phyloP scores from a whole-genome alignment of 805 yeast species.

The Blastobotrys chiropterorum region DNA sequence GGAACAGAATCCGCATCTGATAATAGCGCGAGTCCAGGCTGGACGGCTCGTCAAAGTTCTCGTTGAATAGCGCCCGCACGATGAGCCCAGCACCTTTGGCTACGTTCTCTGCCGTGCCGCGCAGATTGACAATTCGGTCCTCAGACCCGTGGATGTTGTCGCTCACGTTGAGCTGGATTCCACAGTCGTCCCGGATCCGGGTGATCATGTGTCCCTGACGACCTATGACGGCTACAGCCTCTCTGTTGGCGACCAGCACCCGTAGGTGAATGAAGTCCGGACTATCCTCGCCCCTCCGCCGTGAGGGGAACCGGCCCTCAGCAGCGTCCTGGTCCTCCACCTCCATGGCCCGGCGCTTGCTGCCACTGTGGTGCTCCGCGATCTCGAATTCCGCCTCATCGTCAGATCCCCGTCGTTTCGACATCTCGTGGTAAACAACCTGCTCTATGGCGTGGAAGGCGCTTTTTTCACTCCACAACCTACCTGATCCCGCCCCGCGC shows the following conservation, averaged over 20 bases:
- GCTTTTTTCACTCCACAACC: background rate
- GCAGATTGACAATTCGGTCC: slow-evolving; percentile 66
- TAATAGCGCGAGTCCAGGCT: slow-evolving; percentile 47
- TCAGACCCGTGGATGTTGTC: slow-evolving; percentile 67
- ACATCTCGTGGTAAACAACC: background rate
- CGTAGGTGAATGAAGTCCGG: slow-evolving; percentile 46
- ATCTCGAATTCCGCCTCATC: slow-evolving; percentile 7
- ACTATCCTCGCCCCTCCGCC: background rate
- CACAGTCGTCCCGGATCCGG: slow-evolving; percentile 55
- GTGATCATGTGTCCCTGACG: slow-evolving; percentile 72
- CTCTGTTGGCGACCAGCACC: slow-evolving; percentile 69
- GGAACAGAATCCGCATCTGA: slow-evolving; percentile 57
- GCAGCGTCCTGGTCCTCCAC: background rate
- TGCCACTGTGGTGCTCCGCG: background rate
- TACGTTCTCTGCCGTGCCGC: slow-evolving; percentile 70
- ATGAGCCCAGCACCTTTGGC: slow-evolving; percentile 78
- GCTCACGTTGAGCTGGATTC: slow-evolving; percentile 61
- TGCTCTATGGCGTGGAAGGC: background rate
- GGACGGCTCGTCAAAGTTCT: slow-evolving; percentile 59
- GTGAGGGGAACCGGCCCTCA: background rate
- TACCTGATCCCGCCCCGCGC: background rate
- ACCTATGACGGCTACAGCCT: slow-evolving; percentile 71
- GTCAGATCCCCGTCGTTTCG: slow-evolving; percentile 9
- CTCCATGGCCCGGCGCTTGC: background rate
- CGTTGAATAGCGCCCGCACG: slow-evolving; percentile 58